phyloP scores from a whole-genome alignment of 768 basidiomycete genomes.

The Cubamyces sp. region DNA sequence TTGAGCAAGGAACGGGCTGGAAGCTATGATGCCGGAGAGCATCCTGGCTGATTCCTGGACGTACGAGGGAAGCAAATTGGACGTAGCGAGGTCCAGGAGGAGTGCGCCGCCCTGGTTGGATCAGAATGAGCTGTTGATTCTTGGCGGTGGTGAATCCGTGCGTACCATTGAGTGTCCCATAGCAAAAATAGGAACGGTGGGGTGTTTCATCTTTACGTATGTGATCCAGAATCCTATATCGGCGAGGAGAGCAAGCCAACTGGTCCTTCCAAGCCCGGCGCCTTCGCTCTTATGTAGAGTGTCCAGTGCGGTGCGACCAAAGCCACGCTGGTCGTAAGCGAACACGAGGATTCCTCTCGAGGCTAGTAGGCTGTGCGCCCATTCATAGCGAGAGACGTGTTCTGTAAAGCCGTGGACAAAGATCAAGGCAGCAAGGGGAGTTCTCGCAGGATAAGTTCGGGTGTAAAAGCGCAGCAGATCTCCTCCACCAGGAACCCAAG shows the following conservation, averaged over 20 bases:
- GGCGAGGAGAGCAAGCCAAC: constrained; percentile 56
- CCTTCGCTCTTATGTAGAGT: constrained; percentile 51
- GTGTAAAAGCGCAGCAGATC: constrained; percentile 58
- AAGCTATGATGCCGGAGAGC: constrained; percentile 63
- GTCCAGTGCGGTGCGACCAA: constrained; percentile 71
- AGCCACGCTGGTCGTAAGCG: constrained; percentile 76
- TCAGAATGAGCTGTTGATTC: background rate
- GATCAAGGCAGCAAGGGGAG: constrained; percentile 56
- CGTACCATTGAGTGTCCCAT: constrained; percentile 78
- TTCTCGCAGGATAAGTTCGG: constrained; percentile 55
- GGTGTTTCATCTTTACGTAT: constrained; percentile 47
- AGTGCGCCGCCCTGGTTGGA: constrained; percentile 61
- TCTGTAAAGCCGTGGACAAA: constrained; percentile 79
- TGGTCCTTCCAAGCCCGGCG: constrained; percentile 65
- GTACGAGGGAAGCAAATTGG: constrained; percentile 39
- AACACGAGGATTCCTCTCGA: constrained; percentile 64
- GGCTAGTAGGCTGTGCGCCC: constrained; percentile 59
- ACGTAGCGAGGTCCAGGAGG: constrained; percentile 57
- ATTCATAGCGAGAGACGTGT: constrained; percentile 67
- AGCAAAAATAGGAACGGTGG: constrained; percentile 58
- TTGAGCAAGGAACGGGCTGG: constrained; percentile 58
- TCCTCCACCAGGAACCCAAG: too few relatives aligned
- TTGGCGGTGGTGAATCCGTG: background rate
- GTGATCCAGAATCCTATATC: constrained; percentile 70
- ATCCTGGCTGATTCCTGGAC: constrained; percentile 38